Base-by-base conservation (phyloP, 2,329 filamentous ascomycete species). In the Corynespora cassiicola region DNA sequence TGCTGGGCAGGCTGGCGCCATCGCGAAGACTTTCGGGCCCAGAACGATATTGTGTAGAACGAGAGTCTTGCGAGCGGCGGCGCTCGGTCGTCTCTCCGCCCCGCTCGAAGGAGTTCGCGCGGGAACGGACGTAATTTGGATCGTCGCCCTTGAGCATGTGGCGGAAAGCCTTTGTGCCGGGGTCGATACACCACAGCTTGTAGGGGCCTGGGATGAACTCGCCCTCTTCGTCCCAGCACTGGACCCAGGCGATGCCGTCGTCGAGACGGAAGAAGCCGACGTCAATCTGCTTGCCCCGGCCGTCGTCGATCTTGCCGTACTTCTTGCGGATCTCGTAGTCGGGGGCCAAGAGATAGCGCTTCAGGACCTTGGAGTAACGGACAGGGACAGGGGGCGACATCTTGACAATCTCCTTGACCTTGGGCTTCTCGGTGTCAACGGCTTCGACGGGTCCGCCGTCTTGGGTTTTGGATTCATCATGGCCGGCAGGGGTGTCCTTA, bases 141-240 rank as follows among this genome's bases (percentile, higher is more conserved):
- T 69, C 65, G 39, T 70, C 67, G 45, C 61, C 56, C 39, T 63
- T 64, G 30, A 63, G 45, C 66, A 70, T 70, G 32, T 66, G 64
- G 7, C 68, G 58, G 46, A 70, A 70, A 8, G 52, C 42, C n/a
- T 58, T 47, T 26, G 66, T 69, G 34, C 67, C 61, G 22, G 65
- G 42, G 41, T 77, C 75, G 29, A 74, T 61, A 45, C 65, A 70
- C 74, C 74, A 78, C 30, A 74, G 71, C 36, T 73, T 71, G 50
- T 77, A 77, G 4, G 74, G 74, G 1, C 74, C 75, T 4, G 73
- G 73, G 27, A 77, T 71, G 55, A 78, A 78, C n/a, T 63, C 66
- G 36, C 73, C 75, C 25, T 75, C 58, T 15, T 68, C 61, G 49
- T 77, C 74, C 74, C 74, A 77, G 45, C 72, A 75, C 24, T 73